A percentile compares a stretch with the other conserved stretches of the same genome.
phyloP scores from a whole-genome alignment of 176 grass and related monocot species.

The Bolboschoenus planiculmis region DNA sequence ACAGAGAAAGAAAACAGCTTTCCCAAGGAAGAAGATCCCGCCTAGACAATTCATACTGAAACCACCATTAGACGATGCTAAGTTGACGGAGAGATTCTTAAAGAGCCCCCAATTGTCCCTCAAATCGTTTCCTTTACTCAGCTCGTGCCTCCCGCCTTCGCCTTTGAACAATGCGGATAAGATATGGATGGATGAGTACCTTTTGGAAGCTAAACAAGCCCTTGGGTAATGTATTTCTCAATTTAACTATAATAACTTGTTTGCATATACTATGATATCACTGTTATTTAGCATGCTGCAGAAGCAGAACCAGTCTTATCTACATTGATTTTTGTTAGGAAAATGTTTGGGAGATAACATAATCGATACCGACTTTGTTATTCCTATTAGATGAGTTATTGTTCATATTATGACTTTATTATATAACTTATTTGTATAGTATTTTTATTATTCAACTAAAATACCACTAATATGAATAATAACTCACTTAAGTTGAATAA shows the following conservation, averaged over 20 bases:
- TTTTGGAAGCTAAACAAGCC: slow-evolving; percentile 97
- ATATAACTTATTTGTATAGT: too few relatives aligned
- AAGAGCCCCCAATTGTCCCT: slow-evolving; percentile 94
- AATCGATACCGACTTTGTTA: too few relatives aligned
- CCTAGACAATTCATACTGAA: slow-evolving; percentile 84
- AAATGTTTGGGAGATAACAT: too few relatives aligned
- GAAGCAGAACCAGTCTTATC: neutral
- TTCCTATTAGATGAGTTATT: too few relatives aligned
- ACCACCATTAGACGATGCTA: slow-evolving; percentile 85
- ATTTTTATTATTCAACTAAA: too few relatives aligned
- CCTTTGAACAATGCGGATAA: slow-evolving; percentile 66
- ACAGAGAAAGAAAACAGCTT: slow-evolving; percentile 70
- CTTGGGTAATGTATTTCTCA: slow-evolving; percentile 38
- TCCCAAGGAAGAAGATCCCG: slow-evolving; percentile 78
- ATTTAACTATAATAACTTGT: neutral
- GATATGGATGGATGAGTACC: slow-evolving; percentile 92
- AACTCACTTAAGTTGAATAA: too few relatives aligned
- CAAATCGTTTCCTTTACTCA: slow-evolving; percentile 81
- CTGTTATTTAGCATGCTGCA: neutral
- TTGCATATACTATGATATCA: neutral
- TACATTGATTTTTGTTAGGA: too few relatives aligned
- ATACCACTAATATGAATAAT: too few relatives aligned
- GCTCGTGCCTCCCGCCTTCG: slow-evolving; percentile 79
- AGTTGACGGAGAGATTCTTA: slow-evolving; percentile 83
- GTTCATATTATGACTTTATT: too few relatives aligned